phyloP scores from a whole-genome alignment of 352 stramenopile species.

The Pythium phragmitis region DNA sequence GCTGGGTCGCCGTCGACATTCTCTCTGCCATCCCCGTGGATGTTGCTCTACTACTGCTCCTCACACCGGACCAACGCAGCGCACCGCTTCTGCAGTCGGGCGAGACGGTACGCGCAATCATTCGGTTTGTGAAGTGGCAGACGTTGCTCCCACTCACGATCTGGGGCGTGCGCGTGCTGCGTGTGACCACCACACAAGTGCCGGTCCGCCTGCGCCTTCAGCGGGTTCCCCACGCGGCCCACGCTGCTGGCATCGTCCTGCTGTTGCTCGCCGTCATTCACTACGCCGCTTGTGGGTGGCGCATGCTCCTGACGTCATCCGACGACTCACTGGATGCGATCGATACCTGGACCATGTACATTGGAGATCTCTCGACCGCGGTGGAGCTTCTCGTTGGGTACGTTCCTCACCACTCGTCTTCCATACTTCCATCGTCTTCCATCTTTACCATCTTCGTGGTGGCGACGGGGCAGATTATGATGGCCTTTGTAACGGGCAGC shows the following conservation, averaged over 20 bases:
- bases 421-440: neutral
- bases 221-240: neutral
- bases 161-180: conserved; percentile 9
- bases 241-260: conserved; percentile 18
- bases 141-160: conserved; percentile 11
- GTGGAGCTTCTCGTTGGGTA: conserved; percentile 10
- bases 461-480: conserved; percentile 5
- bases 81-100: neutral
- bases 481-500: conserved; percentile 7
- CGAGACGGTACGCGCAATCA: neutral
- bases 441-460: conserved; percentile 2
- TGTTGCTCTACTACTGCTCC: neutral
- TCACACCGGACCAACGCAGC: too few relatives aligned
- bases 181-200: conserved; percentile 7
- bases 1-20: conserved; percentile 14
- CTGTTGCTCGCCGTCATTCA: conserved; percentile 28
- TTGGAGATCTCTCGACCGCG: neutral
- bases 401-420: neutral
- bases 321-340: neutral
- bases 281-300: conserved; percentile 30
- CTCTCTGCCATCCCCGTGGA: conserved; percentile 10
- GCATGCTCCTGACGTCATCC: neutral
- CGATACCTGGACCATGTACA: conserved; percentile 4
- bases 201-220: conserved; percentile 8
- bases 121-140: conserved; percentile 9